A percentile compares a stretch with the other conserved stretches of the same genome.
Evolutionary conservation across 163 green algal species (phyloP).

Genomic region (Coccomyxa subellipsoidea): DNA sequence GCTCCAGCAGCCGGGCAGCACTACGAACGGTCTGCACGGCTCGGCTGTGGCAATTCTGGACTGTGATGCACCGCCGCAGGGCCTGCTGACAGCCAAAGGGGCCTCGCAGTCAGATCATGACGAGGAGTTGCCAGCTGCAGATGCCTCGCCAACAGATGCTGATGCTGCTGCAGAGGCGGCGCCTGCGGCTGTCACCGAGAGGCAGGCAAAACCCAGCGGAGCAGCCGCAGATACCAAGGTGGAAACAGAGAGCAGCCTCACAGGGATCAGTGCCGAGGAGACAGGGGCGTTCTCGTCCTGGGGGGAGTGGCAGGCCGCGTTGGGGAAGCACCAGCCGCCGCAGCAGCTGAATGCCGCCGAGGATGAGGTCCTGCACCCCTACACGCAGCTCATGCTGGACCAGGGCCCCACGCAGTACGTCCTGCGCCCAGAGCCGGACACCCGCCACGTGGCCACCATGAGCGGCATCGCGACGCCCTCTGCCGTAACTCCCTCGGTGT

Average conservation of each 20-base stretch:
- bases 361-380: constrained; percentile 56
- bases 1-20: neutral
- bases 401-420: constrained; percentile 49
- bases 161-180: neutral
- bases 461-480: neutral
- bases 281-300: neutral
- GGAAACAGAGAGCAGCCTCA: neutral
- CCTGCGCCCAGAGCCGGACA: constrained; percentile 20
- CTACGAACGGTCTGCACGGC: neutral
- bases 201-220: neutral
- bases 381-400: constrained; percentile 50
- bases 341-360: neutral
- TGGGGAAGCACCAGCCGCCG: neutral
- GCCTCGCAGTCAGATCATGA: neutral
- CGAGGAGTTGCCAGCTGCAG: neutral
- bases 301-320: neutral
- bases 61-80: neutral
- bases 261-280: neutral
- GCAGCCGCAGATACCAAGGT: neutral
- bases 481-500: constrained; percentile 12
- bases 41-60: neutral
- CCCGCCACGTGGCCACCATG: neutral
- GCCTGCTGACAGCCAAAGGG: neutral
- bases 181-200: neutral
- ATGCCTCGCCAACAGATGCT: neutral